Evolutionary conservation across 371 early-diverging fungal species (phyloP), one percentile per base, ranked within the genome.

Genomic region (Mucor lusitanicus): DNA sequence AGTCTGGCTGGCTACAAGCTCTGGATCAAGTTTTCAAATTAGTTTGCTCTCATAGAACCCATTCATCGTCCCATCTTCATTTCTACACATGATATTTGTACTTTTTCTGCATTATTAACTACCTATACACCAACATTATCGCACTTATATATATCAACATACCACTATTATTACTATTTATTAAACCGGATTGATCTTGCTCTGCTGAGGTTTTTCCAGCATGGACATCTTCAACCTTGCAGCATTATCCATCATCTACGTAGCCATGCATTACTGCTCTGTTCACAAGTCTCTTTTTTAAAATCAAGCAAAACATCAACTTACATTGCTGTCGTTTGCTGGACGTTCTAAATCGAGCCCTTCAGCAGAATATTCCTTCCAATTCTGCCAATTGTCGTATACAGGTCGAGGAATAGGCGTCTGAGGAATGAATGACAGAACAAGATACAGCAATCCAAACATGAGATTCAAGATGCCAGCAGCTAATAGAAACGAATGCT

Each of bases 1-100:
- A 33, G 79, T 13, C 79, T 91, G 58, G 88, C 90, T 11, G 88
- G 87, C 8, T 92, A 87, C 71, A 91, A 92, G 70, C 56, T 90
- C 9, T 88, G 83, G 74, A 68, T 76, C 58, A 88, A 87, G 63
- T 65, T 59, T 63, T 71, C 75, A 48, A 48, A 23, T n/a, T 61
- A 61, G 33, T 50, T 48, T 11, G 17, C 19, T 19, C n/a, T 44
- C 6, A 7, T 44, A 44, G 44, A 44, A 44, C 50, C 9, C 12
- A 23, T 50, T 23, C 21, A 50, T 50, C 12, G n/a, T 30, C 6
- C 11, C 12, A 50, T 50, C 13, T 12, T 23, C 23, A 50, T 23
- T 19, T 25, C 12, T 12, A 21, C 21, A 50, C 23, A 50, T 50
- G 25, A 11, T 50, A 25, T 23, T 42, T 44, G 44, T 44, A 44